Conservation (phyloP, 2,329 filamentous ascomycete genomes). For the Nigrograna mackinnonii region DNA sequence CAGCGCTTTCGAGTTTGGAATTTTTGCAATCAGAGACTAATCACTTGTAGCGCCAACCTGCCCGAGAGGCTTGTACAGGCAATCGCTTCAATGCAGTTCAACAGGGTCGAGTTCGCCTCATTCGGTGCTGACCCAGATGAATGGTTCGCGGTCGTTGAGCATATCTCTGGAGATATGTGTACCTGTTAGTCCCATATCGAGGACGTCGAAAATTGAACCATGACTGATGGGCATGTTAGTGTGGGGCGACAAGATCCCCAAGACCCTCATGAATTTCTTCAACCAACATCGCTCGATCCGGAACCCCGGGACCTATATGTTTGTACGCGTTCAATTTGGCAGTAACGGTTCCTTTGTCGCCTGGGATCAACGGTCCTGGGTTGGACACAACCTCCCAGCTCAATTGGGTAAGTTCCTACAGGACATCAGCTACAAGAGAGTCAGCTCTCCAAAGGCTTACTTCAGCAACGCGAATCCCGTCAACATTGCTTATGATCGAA, state of each 20-base stretch:
- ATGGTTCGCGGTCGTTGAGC: conserved; percentile 30
- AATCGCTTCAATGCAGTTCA: conserved; percentile 2
- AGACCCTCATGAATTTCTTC: no score
- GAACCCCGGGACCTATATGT: conserved; percentile 2
- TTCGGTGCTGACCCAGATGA: conserved; percentile 24
- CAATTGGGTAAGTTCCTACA: neutral
- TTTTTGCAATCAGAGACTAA: no score
- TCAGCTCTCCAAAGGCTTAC: neutral
- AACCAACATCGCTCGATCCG: no score
- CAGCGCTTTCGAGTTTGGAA: no score
- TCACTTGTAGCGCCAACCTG: neutral
- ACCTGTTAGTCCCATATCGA: neutral
- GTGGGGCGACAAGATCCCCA: no score
- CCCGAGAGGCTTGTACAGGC: neutral
- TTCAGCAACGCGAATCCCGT: conserved; percentile 12
- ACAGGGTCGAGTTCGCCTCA: conserved; percentile 26
- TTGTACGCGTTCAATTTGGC: conserved; percentile 29
- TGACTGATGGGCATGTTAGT: no score
- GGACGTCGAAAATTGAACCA: neutral
- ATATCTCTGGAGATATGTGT: conserved; percentile 5
- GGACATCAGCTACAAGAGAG: neutral
- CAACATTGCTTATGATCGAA: no score
- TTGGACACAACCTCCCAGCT: conserved; percentile 14
- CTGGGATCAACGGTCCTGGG: conserved; percentile 23
- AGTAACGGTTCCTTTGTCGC: conserved; percentile 21